A percentile compares a stretch with the other conserved stretches of the same genome.
Evolutionary conservation across 441 rosid species (phyloP).

Genomic region (Euphorbia neoarborescens): DNA sequence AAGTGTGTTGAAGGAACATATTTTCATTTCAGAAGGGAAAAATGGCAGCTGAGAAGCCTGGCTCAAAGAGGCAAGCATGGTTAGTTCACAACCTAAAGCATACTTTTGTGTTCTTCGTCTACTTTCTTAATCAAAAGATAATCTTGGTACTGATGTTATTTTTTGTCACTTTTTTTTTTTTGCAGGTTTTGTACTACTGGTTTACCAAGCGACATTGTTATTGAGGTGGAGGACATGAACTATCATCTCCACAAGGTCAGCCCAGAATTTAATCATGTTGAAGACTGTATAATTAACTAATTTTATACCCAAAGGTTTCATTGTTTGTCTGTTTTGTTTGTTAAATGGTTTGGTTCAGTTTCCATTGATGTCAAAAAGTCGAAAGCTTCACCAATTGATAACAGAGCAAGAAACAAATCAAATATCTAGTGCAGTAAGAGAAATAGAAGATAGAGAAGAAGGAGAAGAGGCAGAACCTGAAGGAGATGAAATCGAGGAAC

Average conservation of each 20-base stretch:
- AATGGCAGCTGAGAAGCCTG: slow-evolving; percentile 66
- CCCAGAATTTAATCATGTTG: not conserved
- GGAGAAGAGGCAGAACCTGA: slow-evolving; percentile 18
- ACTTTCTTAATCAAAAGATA: not conserved
- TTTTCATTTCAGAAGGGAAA: not conserved
- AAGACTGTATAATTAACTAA: not conserved
- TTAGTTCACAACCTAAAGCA: slow-evolving; percentile 27
- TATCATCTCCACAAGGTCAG: slow-evolving; percentile 95
- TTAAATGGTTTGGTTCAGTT: slow-evolving; percentile 43
- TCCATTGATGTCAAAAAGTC: slow-evolving; percentile 87
- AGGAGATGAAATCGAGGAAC: slow-evolving; percentile 41
- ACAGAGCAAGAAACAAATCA: slow-evolving; percentile 56
- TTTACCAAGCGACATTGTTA: slow-evolving; percentile 79
- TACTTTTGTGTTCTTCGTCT: not conserved
- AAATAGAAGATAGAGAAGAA: slow-evolving; percentile 28
- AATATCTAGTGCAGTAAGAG: slow-evolving; percentile 3
- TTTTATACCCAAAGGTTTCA: slow-evolving; percentile 1
- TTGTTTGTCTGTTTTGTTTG: not conserved
- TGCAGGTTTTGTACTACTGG: slow-evolving; percentile 93
- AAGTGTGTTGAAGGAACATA: slow-evolving; percentile 9
- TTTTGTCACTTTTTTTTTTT: not conserved
- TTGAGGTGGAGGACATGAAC: slow-evolving; percentile 85
- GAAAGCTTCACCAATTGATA: slow-evolving; percentile 67
- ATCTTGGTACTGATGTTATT: not conserved
- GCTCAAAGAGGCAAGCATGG: slow-evolving; percentile 92